These are phyloP conservation scores for Chimonanthus salicifolius DNA, from an alignment of 164 flowering plant species.

Conservation along the genomic window DNA sequence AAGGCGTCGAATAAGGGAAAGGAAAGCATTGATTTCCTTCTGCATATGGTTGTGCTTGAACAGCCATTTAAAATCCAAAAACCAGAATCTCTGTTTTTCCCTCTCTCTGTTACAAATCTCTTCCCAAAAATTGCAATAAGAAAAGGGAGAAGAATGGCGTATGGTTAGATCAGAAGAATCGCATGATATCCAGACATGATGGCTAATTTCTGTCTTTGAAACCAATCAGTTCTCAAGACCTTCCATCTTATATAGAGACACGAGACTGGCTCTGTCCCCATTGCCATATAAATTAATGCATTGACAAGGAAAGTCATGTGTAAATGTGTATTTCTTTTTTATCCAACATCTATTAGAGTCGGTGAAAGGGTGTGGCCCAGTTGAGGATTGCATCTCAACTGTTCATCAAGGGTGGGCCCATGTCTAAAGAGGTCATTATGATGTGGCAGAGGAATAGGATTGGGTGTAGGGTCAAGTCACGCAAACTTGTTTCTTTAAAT, in stretches of 20 bases:
- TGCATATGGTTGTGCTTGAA: conserved; percentile 42
- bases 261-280: background rate
- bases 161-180: conserved; percentile 6
- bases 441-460: background rate
- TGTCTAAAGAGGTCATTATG: no score
- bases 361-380: no score
- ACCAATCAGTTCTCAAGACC: background rate
- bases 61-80: conserved; percentile 30
- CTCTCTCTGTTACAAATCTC: background rate
- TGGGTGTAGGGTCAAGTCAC: background rate
- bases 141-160: background rate
- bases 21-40: conserved; percentile 23
- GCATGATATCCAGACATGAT: background rate
- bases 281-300: no score
- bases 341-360: no score
- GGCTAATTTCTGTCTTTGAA: background rate
- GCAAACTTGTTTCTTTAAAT: background rate
- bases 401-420: no score
- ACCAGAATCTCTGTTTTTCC: background rate
- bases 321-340: no score
- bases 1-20: background rate
- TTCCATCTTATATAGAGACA: background rate
- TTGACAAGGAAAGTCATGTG: no score
- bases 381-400: no score
- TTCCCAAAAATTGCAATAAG: background rate